Conservation (phyloP, 768 basidiomycete species). For the Tricholoma hemisulphureum region DNA sequence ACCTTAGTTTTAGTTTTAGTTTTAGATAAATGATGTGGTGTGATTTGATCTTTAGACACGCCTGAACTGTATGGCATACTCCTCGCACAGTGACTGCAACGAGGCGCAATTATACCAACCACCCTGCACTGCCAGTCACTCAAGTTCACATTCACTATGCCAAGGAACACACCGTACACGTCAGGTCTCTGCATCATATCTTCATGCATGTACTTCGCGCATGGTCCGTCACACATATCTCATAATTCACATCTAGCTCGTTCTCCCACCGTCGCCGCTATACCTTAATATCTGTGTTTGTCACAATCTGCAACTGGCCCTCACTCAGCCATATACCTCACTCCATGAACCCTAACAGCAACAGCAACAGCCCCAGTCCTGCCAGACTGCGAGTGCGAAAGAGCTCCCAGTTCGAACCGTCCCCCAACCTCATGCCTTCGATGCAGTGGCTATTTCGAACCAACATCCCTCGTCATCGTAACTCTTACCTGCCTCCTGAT, state of each 20-base stretch:
- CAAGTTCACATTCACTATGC: slow-evolving; percentile 9
- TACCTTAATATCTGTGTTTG: slow-evolving; percentile 5
- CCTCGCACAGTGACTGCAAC: slow-evolving; percentile 8
- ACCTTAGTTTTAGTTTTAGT: too few relatives aligned
- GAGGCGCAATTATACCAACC: too few relatives aligned
- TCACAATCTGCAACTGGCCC: slow-evolving; percentile 8
- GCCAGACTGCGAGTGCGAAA: slow-evolving; percentile 27
- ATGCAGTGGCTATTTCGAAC: slow-evolving; percentile 76
- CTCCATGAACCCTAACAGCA: slow-evolving; percentile 20
- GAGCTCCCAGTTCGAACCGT: slow-evolving; percentile 16
- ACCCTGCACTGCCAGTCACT: slow-evolving; percentile 2
- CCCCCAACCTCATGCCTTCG: slow-evolving; percentile 31
- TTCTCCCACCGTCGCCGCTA: background rate
- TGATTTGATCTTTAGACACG: too few relatives aligned
- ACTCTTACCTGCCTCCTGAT: slow-evolving; percentile 58
- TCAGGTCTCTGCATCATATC: slow-evolving; percentile 11
- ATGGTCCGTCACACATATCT: slow-evolving; percentile 17
- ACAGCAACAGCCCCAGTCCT: slow-evolving; percentile 1
- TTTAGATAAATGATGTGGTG: too few relatives aligned
- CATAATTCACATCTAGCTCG: slow-evolving; percentile 9
- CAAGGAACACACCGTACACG: slow-evolving; percentile 14
- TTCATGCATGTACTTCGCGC: slow-evolving; percentile 24
- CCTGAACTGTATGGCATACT: too few relatives aligned
- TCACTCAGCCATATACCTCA: slow-evolving; percentile 1
- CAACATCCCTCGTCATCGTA: slow-evolving; percentile 66